Percentiles rank a stretch among this genome's conserved stretches.
Conservation (phyloP, 768 basidiomycete species). For the Thelephora aurantiotincta region DNA sequence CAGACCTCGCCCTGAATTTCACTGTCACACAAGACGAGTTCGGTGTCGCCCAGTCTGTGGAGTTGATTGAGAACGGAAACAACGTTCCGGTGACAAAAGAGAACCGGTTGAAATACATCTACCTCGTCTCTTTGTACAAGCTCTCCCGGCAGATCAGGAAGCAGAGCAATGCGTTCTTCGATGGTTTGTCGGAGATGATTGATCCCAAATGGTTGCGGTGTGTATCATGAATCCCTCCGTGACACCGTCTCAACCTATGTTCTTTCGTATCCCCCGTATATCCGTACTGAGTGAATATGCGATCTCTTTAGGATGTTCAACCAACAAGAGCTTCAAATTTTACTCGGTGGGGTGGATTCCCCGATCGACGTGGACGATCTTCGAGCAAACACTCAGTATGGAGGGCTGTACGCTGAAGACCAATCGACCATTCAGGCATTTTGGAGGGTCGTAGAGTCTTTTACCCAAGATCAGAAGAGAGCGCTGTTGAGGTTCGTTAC, state of each 20-base stretch:
- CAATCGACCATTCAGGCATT: constrained; percentile 65
- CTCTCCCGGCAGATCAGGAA: constrained; percentile 78
- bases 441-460: constrained; percentile 76
- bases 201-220: constrained; percentile 79
- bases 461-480: constrained; percentile 69
- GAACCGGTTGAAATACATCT: constrained; percentile 83
- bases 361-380: constrained; percentile 80
- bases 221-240: constrained; percentile 4
- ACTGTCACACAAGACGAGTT: constrained; percentile 84
- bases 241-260: background rate
- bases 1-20: constrained; percentile 85
- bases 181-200: constrained; percentile 86
- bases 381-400: constrained; percentile 62
- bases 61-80: constrained; percentile 72
- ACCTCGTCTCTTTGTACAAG: constrained; percentile 76
- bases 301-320: constrained; percentile 75
- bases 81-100: constrained; percentile 78
- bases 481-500: constrained; percentile 84
- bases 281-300: background rate
- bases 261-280: background rate
- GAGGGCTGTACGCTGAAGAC: constrained; percentile 60
- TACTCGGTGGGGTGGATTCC: constrained; percentile 79
- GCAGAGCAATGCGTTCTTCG: constrained; percentile 81
- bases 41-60: constrained; percentile 58
- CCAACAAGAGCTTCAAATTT: constrained; percentile 85